Evolutionary conservation across 2,329 filamentous ascomycete genomes (phyloP), one percentile per base, ranked within the genome.

Genomic region (Paramyrothecium sp.): DNA sequence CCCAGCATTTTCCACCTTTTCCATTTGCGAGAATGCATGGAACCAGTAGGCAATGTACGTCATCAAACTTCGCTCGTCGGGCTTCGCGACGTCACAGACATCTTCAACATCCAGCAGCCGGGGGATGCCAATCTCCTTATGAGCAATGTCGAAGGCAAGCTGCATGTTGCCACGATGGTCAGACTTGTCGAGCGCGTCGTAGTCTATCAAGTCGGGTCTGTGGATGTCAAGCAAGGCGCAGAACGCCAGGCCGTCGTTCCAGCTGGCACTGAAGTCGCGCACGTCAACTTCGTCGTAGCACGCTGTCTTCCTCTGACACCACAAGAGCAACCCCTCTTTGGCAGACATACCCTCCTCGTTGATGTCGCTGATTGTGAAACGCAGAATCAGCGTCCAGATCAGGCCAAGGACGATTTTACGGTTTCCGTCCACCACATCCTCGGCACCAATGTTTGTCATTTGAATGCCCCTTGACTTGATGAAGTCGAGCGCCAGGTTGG

Each of bases 11-110:
- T 99, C 95, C 10, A 99, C 95, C 72, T 94, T 90, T 77, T 99
- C 95, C 88, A 99, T 96, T 70, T 98, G 94, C 30, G 94, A 98
- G 73, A 99, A 99, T 66, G 95, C 95, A 71, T 99, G 95, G 83
- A 99, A 99, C 95, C 95, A 99, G 80, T 99, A 99, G 62, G 95
- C 95, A 67, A 99, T 99, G 74, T 99, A 99, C 1, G 95, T 99
- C 95, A 99, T 99, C 71, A 99, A 82, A 72, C 91, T 96, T 66
- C 92, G 89, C 75, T 99, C 95, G 72, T 99, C 95, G 22, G 95
- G 95, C 77, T 95, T 96, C 22, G 92, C 85, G 26, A 99, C 94
- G 71, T 99, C 95, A 73, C 92, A 97, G 20, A 99, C 95, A 78
- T 99, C 95, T 75, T 99, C 95, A 16, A 98, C 95, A 73, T 99